A percentile compares a stretch with the other conserved stretches of the same genome.
phyloP scores from a whole-genome alignment of 768 basidiomycete species.

The Termitomyces bulborhizus region DNA sequence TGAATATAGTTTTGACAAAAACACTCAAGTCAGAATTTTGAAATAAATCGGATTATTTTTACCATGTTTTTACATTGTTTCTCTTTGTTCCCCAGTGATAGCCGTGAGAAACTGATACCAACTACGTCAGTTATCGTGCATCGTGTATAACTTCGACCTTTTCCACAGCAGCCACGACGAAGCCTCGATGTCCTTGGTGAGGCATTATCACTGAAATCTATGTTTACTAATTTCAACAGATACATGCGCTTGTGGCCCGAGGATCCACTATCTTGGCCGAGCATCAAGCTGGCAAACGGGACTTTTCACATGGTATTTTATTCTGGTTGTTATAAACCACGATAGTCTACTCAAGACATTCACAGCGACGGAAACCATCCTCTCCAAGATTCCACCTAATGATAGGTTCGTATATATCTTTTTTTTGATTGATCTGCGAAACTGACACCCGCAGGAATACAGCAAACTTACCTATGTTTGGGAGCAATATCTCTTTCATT shows the following conservation, averaged over 20 bases:
- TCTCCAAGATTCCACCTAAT: conserved; percentile 93
- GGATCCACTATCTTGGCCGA: conserved; percentile 82
- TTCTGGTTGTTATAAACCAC: neutral
- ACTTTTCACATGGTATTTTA: conserved; percentile 83
- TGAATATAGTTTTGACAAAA: too few species aligned
- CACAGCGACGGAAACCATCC: conserved; percentile 78
- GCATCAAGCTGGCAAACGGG: conserved; percentile 70
- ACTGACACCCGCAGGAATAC: conserved; percentile 13
- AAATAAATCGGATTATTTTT: too few species aligned
- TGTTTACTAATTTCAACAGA: conserved; percentile 30
- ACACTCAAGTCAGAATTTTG: too few species aligned
- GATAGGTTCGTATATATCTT: conserved; percentile 34
- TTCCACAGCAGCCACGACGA: neutral
- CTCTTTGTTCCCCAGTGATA: too few species aligned
- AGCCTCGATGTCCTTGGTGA: conserved; percentile 26
- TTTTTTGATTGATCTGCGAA: neutral
- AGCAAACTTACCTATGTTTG: conserved; percentile 84
- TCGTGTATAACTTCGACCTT: neutral
- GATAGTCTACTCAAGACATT: neutral
- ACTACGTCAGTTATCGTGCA: neutral
- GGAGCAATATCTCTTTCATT: conserved; percentile 94
- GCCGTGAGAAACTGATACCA: neutral
- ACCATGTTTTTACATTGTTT: too few species aligned
- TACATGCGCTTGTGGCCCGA: conserved; percentile 80
- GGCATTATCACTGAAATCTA: neutral